Evolutionary conservation across 495 filamentous ascomycete species (phyloP).

Genomic region (Immersiella caudata): DNA sequence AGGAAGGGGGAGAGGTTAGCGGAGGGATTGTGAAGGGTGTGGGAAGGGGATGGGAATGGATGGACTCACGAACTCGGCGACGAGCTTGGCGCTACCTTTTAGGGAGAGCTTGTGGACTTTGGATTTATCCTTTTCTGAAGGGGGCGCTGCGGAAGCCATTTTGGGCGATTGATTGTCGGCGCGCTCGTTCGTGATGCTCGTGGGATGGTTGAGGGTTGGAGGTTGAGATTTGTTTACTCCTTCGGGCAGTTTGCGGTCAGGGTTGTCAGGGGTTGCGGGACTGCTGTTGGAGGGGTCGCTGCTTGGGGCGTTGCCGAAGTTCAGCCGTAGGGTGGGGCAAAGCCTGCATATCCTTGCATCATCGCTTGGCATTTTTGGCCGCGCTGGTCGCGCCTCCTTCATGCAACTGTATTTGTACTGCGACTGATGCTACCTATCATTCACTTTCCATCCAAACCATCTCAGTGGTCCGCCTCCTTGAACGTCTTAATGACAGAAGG

Average conservation of each 20-base stretch:
- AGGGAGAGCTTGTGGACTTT: slow-evolving; percentile 93
- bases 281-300: slow-evolving; percentile 4
- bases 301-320: neutral
- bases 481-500: neutral
- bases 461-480: neutral
- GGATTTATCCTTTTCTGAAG: slow-evolving; percentile 71
- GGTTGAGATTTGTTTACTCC: slow-evolving; percentile 27
- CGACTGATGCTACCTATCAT: too few species aligned
- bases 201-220: neutral
- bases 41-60: neutral
- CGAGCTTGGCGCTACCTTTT: slow-evolving; percentile 89
- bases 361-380: neutral
- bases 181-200: neutral
- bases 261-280: slow-evolving; percentile 34
- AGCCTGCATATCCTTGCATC: neutral
- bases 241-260: neutral
- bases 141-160: slow-evolving; percentile 30
- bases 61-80: slow-evolving; percentile 85
- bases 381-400: neutral
- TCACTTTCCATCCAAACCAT: too few species aligned
- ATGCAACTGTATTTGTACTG: neutral
- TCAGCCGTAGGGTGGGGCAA: slow-evolving; percentile 2
- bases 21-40: neutral
- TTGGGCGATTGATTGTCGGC: neutral
- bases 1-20: slow-evolving; percentile 17